phyloP scores from a whole-genome alignment of 176 grass and related monocot species.

The Zea luxurians region DNA sequence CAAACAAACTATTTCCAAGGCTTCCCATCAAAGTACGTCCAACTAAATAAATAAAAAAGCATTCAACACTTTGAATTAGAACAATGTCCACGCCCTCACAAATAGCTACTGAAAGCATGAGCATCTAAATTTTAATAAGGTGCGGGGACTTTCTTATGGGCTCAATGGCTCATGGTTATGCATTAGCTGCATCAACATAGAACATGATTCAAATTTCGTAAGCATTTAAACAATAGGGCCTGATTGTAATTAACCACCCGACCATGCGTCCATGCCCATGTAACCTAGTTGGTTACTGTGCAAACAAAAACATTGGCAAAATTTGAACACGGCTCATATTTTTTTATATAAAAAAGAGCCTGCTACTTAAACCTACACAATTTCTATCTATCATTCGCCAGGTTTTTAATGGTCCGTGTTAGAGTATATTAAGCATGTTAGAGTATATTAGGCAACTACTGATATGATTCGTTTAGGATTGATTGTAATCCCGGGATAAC shows the following conservation, averaged over 20 bases:
- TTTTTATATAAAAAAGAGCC: neutral
- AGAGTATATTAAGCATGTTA: too few relatives aligned
- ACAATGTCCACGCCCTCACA: neutral
- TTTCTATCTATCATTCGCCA: too few relatives aligned
- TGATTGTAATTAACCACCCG: neutral
- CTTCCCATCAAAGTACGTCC: slow-evolving; percentile 59
- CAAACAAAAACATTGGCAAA: neutral
- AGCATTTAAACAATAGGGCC: neutral
- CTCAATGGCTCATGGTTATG: neutral
- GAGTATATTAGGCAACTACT: too few relatives aligned
- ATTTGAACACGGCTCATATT: neutral
- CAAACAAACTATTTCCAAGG: slow-evolving; percentile 52
- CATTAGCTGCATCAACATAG: neutral
- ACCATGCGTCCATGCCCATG: neutral
- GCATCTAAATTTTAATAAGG: neutral
- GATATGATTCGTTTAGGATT: too few relatives aligned
- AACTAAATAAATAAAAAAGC: slow-evolving; percentile 36
- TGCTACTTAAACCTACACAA: neutral
- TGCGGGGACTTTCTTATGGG: neutral
- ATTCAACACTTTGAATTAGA: slow-evolving; percentile 23
- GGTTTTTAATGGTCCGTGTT: too few relatives aligned
- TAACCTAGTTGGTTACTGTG: neutral
- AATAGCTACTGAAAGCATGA: neutral
- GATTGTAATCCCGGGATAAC: too few relatives aligned
- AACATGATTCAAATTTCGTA: neutral